Evolutionary conservation across 2,329 filamentous ascomycete genomes (phyloP).

Genomic region (Aspergillus latus): DNA sequence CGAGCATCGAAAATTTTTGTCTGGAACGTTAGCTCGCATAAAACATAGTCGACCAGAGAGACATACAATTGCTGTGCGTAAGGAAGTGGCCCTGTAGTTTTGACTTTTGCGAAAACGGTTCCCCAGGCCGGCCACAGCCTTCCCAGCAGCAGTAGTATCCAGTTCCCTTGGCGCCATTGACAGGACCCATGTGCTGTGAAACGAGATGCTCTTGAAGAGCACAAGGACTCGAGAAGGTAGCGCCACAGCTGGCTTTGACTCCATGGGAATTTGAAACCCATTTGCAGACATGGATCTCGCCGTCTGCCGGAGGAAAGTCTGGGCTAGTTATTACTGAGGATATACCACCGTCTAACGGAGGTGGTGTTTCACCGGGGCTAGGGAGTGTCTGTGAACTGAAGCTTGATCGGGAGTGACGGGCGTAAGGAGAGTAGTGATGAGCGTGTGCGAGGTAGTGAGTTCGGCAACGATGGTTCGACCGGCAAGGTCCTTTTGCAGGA

Average conservation of each 20-base stretch:
- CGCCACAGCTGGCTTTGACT: slow-evolving; percentile 34
- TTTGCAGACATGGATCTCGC: slow-evolving; percentile 40
- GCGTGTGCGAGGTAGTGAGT: slow-evolving; percentile 33
- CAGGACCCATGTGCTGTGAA: slow-evolving; percentile 37
- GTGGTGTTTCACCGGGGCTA: slow-evolving; percentile 40
- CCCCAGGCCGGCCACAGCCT: slow-evolving; percentile 43
- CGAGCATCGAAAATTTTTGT: slow-evolving; percentile 44
- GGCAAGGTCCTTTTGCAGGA: slow-evolving; percentile 31
- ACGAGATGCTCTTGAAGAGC: slow-evolving; percentile 44
- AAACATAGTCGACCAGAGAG: not conserved
- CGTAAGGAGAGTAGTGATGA: slow-evolving; percentile 38
- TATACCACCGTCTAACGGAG: slow-evolving; percentile 34
- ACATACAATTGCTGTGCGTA: slow-evolving; percentile 46
- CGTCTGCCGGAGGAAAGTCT: slow-evolving; percentile 32
- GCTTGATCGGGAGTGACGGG: slow-evolving; percentile 38
- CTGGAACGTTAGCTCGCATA: slow-evolving; percentile 24
- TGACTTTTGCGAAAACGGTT: slow-evolving; percentile 48
- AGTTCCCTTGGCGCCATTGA: slow-evolving; percentile 40
- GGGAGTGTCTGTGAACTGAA: slow-evolving; percentile 38
- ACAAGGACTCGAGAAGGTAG: slow-evolving; percentile 35
- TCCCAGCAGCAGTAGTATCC: slow-evolving; percentile 48
- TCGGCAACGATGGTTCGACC: slow-evolving; percentile 34
- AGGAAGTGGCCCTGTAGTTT: slow-evolving; percentile 47
- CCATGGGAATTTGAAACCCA: slow-evolving; percentile 34
- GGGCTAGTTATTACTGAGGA: slow-evolving; percentile 41